Evolutionary conservation across 2,329 filamentous ascomycete species (phyloP).

Genomic region (Curvularia lunata): DNA sequence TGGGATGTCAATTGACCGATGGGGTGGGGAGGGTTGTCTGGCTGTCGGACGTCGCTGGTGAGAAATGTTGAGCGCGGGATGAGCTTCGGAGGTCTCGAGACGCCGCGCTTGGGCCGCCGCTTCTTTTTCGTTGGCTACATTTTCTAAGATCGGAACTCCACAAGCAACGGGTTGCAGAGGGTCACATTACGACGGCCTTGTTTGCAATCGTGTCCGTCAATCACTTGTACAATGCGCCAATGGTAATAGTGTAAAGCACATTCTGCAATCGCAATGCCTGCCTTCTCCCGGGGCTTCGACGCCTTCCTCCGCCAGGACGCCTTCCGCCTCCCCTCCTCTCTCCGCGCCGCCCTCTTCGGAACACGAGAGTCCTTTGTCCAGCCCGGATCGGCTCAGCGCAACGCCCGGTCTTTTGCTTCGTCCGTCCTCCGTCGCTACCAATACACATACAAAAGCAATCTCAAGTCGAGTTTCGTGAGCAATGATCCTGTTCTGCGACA

Average conservation of each 20-base stretch:
- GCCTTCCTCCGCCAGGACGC: conserved; percentile 35
- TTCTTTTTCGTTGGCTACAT: conserved; percentile 21
- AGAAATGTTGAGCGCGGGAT: conserved; percentile 45
- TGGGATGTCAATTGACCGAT: conserved; percentile 47
- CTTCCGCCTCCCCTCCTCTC: conserved; percentile 42
- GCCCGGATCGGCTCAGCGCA: conserved; percentile 15
- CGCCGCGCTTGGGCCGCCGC: conserved; percentile 24
- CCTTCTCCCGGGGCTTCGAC: conserved; percentile 40
- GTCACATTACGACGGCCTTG: not conserved
- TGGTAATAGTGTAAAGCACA: not conserved
- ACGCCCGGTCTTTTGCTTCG: conserved; percentile 35
- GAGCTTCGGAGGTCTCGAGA: conserved; percentile 31
- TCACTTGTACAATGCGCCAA: conserved; percentile 1
- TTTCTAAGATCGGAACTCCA: conserved; percentile 14
- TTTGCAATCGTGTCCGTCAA: not conserved
- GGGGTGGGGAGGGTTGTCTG: conserved; percentile 21
- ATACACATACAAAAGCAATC: conserved; percentile 18
- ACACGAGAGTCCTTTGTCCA: conserved; percentile 32
- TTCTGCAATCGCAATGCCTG: conserved; percentile 32
- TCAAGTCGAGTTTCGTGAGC: conserved; percentile 26
- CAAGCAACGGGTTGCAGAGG: not conserved
- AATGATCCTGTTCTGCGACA: conserved; percentile 45
- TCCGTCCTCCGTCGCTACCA: conserved; percentile 34
- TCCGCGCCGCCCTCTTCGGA: conserved; percentile 42
- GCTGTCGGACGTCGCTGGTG: conserved; percentile 19